Evolutionary conservation across 1,284 basidiomycete species (phyloP), one percentile per base, ranked within the genome.

Genomic region (Blastosporella zonata): DNA sequence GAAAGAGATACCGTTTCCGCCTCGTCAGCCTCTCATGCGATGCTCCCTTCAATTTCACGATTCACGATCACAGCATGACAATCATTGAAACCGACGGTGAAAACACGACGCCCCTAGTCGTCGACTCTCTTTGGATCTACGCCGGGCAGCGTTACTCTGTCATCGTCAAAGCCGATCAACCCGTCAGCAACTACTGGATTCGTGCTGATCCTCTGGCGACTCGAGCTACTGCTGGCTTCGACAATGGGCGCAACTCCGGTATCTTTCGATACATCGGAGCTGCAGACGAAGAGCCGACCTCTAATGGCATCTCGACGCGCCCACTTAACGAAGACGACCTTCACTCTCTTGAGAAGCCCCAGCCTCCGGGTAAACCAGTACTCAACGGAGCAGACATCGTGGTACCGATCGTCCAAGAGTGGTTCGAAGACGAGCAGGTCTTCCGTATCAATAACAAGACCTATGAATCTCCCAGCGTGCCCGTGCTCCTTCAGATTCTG

Each of bases 171-270:
- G 15, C 69, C 72, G 3, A 63, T 72, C 51, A 50, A 13, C 46
- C 65, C 2, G 59, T 71, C 10, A 63, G 55, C 38, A 74, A 75
- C 50, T 75, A 75, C 52, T 76, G 69, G 73, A 71, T 76, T 34
- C 69, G 71, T 10, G 68, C 72, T 7, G 59, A 67, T 23, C 72
- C 74, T 1, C 68, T 63, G 50, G 48, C 56, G 25, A 67, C 53
- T 3, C 34, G 51, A 21, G 47, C 46, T 29, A 37, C 56, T 2
- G 47, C 56, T 1, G 64, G 62, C 2, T 73, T 70, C 53, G 48
- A 34, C 6, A 59, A 59, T 27, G 65, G 65, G 1, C 56, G 69
- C 37, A 72, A 72, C 51, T 70, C 67, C 23, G 74, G 69, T 7
- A 72, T 75, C 43, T 59, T 76, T 2, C 67, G 66, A 13, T 71